Evolutionary conservation across 2,329 filamentous ascomycete species (phyloP), one percentile per base, ranked within the genome.

Genomic region (Talaromyces sp.): DNA sequence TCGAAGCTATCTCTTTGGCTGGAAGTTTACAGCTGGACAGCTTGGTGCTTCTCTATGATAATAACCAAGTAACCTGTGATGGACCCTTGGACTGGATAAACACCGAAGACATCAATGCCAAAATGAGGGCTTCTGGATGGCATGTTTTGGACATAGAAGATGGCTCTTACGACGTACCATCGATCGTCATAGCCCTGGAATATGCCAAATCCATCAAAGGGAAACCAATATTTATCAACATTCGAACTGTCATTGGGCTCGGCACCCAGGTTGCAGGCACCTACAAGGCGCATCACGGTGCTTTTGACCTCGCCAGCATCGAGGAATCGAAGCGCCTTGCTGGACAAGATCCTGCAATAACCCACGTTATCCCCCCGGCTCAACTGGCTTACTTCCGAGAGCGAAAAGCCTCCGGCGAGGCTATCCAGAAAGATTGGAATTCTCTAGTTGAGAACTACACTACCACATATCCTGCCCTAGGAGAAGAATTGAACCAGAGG

Each of bases 51-150:
- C 80, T 85, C 42, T 86, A 86, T 64, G 84, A 86, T 64, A 85
- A 86, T 71, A 85, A 86, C 68, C 80, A 83, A 66, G 74, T 86
- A 53, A 85, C 83, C 1, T 85, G 83, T 65, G 84, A 86, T 64
- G 83, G 84, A 6, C 79, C 78, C 1, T 76, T 85, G 2, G 83
- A 85, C 67, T 74, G 79, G 50, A 78, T 78, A 4, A 83, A 83
- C 62, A 81, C 77, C 0, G 83, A 86, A 64, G 82, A 85, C 52
- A 73, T 84, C 64, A 84, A 85, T 60, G 70, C 75, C 6, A 87
- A 86, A 71, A 85, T 86, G 83, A 73, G 77, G 5, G 83, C 83
- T 6, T 82, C 76, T 36, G 82, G 82, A 3, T 87, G 83, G 82
- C 67, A 85, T 23, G 83, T 86, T 1, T 75, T 85, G 6, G 81